Conservation (phyloP, 805 yeast genomes). For the Yueomyces sp. region DNA sequence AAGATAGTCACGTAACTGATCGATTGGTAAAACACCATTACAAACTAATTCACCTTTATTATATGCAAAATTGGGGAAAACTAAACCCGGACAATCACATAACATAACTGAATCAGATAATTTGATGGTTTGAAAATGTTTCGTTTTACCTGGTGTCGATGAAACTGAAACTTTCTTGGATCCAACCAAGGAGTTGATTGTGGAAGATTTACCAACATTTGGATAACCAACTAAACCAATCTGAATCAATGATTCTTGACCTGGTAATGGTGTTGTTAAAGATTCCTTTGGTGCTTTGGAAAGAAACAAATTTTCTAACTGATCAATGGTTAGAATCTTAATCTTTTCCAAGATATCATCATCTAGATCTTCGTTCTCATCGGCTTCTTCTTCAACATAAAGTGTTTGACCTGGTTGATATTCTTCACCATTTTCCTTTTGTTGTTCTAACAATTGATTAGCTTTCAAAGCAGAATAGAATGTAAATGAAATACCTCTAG, state of each 20-base stretch:
- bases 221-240: conserved; percentile 98
- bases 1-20: conserved; percentile 83
- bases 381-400: conserved; percentile 13
- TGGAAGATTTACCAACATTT: conserved; percentile 93
- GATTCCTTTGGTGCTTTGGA: conserved; percentile 60
- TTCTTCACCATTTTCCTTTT: conserved; percentile 27
- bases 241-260: conserved; percentile 53
- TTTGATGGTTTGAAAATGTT: conserved; percentile 93
- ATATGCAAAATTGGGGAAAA: conserved; percentile 93
- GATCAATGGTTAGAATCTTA: conserved; percentile 66
- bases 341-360: conserved; percentile 34
- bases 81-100: conserved; percentile 99
- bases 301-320: conserved; percentile 70
- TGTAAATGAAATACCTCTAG: conserved; percentile 62
- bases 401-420: conserved; percentile 5
- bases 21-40: conserved; percentile 97
- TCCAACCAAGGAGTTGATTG: conserved; percentile 92
- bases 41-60: conserved; percentile 94
- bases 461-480: conserved; percentile 89
- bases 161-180: conserved; percentile 97
- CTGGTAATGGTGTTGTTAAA: conserved; percentile 37
- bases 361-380: conserved; percentile 18
- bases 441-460: conserved; percentile 56
- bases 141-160: conserved; percentile 96
- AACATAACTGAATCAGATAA: conserved; percentile 70